These are phyloP conservation scores for Teratosphaeria viscida DNA, from an alignment of 2,329 filamentous ascomycete species.

Conservation along the genomic window DNA sequence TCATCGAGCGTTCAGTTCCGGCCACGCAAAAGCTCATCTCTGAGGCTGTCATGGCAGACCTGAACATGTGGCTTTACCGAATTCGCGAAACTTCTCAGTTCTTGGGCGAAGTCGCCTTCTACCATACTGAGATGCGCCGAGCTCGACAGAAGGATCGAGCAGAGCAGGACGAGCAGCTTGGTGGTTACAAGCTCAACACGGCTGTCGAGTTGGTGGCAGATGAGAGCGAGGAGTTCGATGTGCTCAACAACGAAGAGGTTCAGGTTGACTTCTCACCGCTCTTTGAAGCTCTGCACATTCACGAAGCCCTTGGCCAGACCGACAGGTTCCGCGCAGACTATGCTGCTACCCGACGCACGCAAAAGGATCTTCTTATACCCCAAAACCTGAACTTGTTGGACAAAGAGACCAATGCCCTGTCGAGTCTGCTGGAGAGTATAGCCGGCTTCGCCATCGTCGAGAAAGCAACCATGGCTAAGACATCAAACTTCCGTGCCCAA, in stretches of 20 bases:
- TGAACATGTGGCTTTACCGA: conserved; percentile 93
- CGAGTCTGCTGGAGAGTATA: conserved; percentile 83
- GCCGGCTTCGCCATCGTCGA: conserved; percentile 95
- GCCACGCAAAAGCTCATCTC: conserved; percentile 86
- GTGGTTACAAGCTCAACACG: conserved; percentile 85
- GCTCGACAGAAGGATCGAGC: conserved; percentile 72
- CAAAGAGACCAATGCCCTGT: conserved; percentile 77
- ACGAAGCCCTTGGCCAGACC: conserved; percentile 83
- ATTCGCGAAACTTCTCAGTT: conserved; percentile 96
- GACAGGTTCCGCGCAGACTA: conserved; percentile 89
- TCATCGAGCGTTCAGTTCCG: conserved; percentile 93
- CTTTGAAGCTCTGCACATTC: conserved; percentile 92
- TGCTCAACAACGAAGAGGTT: conserved; percentile 88
- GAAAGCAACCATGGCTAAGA: conserved; percentile 79
- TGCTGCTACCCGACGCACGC: conserved; percentile 75
- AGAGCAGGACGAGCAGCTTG: conserved; percentile 63
- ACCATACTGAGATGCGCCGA: conserved; percentile 82
- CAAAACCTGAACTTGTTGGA: conserved; percentile 63
- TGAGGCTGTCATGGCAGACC: conserved; percentile 90
- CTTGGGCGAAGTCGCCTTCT: conserved; percentile 90
- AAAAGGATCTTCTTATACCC: conserved; percentile 84
- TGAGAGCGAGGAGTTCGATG: conserved; percentile 89
- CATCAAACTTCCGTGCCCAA: conserved; percentile 68
- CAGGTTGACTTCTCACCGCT: conserved; percentile 90
- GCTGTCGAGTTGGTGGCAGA: conserved; percentile 92